These are phyloP conservation scores for Talaromyces verruculosus DNA, from an alignment of 2,329 filamentous ascomycete genomes.

Conservation along the genomic window DNA sequence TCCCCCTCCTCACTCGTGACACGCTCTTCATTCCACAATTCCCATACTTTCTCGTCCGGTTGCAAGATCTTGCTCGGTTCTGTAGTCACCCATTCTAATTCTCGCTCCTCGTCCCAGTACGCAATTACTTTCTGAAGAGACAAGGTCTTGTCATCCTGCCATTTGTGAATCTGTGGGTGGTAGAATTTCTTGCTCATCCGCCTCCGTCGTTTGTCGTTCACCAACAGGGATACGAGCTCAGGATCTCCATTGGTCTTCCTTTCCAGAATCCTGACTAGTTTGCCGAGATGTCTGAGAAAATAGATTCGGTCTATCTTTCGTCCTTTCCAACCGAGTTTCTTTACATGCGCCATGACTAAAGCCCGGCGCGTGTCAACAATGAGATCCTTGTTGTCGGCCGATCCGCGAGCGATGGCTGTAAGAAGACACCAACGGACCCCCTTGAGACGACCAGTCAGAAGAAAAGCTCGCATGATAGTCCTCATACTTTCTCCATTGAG, in stretches of 20 bases:
- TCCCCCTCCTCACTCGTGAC: constrained; percentile 3
- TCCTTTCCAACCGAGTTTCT: background rate
- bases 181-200: constrained; percentile 12
- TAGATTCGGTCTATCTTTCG: constrained; percentile 7
- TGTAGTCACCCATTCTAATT: constrained; percentile 27
- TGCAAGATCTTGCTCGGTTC: background rate
- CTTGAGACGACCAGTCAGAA: constrained; percentile 30
- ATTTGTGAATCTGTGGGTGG: constrained; percentile 18
- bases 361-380: constrained; percentile 36
- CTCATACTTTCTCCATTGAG: constrained; percentile 43
- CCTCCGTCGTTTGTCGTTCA: constrained; percentile 7
- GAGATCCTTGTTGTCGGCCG: constrained; percentile 34
- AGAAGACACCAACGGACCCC: constrained; percentile 45
- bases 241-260: constrained; percentile 29
- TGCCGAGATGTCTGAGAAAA: constrained; percentile 27
- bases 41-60: constrained; percentile 5
- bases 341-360: constrained; percentile 23
- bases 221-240: constrained; percentile 1
- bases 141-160: constrained; percentile 14
- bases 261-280: constrained; percentile 26
- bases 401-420: constrained; percentile 37
- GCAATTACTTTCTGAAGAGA: constrained; percentile 24
- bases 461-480: constrained; percentile 39
- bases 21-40: constrained; percentile 24
- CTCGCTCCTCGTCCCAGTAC: constrained; percentile 34